A percentile compares a stretch with the other conserved stretches of the same genome.
phyloP scores from a whole-genome alignment of 805 yeast species.

The Lipomyces kockii region DNA sequence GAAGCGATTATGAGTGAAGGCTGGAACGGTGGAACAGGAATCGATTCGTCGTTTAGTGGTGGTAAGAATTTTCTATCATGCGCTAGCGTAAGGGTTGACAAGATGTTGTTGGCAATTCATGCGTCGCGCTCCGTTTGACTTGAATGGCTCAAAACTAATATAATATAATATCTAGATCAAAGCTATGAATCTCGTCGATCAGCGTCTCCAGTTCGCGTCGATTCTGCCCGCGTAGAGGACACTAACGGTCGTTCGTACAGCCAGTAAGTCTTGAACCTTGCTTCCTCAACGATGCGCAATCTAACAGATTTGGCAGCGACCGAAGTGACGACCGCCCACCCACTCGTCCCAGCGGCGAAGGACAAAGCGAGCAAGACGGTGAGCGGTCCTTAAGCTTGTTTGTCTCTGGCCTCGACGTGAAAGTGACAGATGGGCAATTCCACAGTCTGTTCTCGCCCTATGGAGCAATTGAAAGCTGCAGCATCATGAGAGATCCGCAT shows the following conservation, averaged over 20 bases:
- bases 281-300: background rate
- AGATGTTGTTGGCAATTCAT: background rate
- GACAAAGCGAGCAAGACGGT: background rate
- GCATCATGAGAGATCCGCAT: conserved; percentile 53
- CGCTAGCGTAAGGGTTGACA: background rate
- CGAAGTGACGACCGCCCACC: background rate
- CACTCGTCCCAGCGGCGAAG: background rate
- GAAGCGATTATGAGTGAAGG: background rate
- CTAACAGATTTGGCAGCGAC: background rate
- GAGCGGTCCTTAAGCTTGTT: conserved; percentile 39
- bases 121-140: background rate
- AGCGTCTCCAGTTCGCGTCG: conserved; percentile 9
- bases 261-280: background rate
- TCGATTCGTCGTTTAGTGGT: background rate
- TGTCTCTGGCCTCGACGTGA: conserved; percentile 45
- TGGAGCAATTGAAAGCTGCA: conserved; percentile 43
- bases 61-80: background rate
- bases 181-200: conserved; percentile 8
- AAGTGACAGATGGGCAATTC: conserved; percentile 41
- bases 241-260: background rate
- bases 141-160: background rate
- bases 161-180: background rate
- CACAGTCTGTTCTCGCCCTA: conserved; percentile 41
- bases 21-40: background rate
- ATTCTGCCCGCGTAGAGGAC: conserved; percentile 11